Base-by-base conservation (phyloP, 352 stramenopile species). In the Discostella stelligera region DNA sequence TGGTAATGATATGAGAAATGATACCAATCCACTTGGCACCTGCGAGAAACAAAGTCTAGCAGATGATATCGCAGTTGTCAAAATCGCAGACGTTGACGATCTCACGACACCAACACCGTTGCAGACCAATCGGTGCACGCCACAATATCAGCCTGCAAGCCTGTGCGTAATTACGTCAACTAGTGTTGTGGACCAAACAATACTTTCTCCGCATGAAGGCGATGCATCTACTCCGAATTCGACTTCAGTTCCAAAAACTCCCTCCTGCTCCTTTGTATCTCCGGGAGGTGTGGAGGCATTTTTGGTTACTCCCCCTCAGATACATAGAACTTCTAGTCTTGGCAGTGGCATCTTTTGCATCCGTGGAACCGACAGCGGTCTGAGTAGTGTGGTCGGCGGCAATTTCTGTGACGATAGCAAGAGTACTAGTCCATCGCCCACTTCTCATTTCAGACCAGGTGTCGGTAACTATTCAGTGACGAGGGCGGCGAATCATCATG, bases 301-400 rank as follows among this genome's bases (percentile, higher is more conserved):
- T 44, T 14, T 44, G 37, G 37, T 44, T 30, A 39, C 63, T 54
- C 48, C 63, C 5, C 63, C 63, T 9, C 44, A 25, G 27, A 56
- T 70, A 27, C 39, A 62, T 61, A 27, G 63, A 49, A 55, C 41
- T 27, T 59, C 32, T 2, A 64, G 3, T 4, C 14, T 32, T 25
- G 32, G 46, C 46, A 58, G 18, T 60, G 59, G 71, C 20, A 66
- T 72, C 39, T 72, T 72, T 71, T 46, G 71, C 27, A 73, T 72
- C 6, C 52, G 66, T 44, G 71, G 53, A 5, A 23, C 71, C 8
- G 53, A 68, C 52, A 79, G 71, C 25, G 52, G 39, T 44, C 18
- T 66, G 6, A 68, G 71, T 49, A 68, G 61, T 21, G 71, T 59
- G 44, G 62, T 61, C 39, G 60, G 53, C 14, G 61, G 14, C 5